A percentile compares a stretch with the other conserved stretches of the same genome.
Evolutionary conservation across 2,329 filamentous ascomycete genomes (phyloP).

Genomic region (Cordyceps pruinosa): DNA sequence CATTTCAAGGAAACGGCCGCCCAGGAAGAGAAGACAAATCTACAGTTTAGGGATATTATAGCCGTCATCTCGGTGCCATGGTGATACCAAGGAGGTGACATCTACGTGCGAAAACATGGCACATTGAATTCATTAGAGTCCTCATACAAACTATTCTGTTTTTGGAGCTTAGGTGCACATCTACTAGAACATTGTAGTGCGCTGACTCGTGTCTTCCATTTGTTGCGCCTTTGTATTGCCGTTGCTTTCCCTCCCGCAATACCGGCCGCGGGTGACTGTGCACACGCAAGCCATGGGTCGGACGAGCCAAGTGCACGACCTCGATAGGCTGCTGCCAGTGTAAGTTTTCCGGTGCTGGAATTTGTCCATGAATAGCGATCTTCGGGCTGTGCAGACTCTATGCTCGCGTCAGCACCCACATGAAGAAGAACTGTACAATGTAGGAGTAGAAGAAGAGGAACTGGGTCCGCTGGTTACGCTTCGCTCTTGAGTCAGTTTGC

Average conservation of each 20-base stretch:
- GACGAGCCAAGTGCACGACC: not conserved
- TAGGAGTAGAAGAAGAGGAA: conserved; percentile 95
- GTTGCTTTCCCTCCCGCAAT: not conserved
- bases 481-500: conserved; percentile 69
- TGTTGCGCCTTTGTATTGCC: too few relatives aligned
- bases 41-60: too few relatives aligned
- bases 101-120: not conserved
- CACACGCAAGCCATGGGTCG: not conserved
- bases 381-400: conserved; percentile 19
- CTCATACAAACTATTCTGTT: conserved; percentile 6
- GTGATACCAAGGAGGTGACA: not conserved
- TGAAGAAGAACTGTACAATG: conserved; percentile 86
- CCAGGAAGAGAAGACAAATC: too few relatives aligned
- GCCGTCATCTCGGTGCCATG: too few relatives aligned
- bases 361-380: not conserved
- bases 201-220: not conserved
- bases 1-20: too few relatives aligned
- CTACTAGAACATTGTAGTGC: not conserved
- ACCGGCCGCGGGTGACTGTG: not conserved
- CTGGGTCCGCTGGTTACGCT: conserved; percentile 81
- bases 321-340: not conserved
- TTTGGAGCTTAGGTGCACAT: not conserved
- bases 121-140: conserved; percentile 10
- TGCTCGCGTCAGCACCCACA: conserved; percentile 63
- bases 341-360: not conserved